These are phyloP conservation scores for Paraphaeosphaeria minitans DNA, from an alignment of 2,329 filamentous ascomycete genomes.

Conservation along the genomic window DNA sequence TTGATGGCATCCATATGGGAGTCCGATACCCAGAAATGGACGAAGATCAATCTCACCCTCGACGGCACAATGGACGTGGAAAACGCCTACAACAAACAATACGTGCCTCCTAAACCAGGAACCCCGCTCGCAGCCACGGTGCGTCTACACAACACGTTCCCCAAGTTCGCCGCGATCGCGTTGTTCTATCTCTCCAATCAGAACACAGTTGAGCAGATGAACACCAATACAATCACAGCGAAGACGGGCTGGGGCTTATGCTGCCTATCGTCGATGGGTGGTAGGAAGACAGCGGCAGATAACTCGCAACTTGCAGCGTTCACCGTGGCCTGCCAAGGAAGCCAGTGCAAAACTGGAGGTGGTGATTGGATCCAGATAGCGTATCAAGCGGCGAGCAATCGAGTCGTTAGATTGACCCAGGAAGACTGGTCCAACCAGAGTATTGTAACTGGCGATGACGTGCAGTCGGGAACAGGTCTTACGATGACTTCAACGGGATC, in stretches of 20 bases:
- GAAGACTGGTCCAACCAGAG: background rate
- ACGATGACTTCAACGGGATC: background rate
- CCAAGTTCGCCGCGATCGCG: background rate
- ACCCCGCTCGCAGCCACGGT: background rate
- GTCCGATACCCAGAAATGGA: background rate
- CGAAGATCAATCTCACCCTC: background rate
- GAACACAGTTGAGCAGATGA: background rate
- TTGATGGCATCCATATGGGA: conserved; percentile 2
- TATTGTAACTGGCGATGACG: background rate
- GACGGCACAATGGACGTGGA: background rate
- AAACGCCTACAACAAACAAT: background rate
- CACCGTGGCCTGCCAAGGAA: background rate
- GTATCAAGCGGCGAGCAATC: background rate
- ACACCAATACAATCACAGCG: background rate
- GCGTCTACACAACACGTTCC: background rate
- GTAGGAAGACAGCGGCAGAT: background rate
- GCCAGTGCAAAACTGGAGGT: background rate
- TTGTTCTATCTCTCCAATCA: background rate
- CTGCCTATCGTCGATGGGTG: background rate
- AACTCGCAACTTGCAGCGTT: background rate
- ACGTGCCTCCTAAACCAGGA: background rate
- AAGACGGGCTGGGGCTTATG: background rate
- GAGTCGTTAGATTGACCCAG: background rate
- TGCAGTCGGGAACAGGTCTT: background rate
- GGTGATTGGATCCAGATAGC: background rate